phyloP scores from a whole-genome alignment of 2,329 filamentous ascomycete species.

The Penicillium sp. region DNA sequence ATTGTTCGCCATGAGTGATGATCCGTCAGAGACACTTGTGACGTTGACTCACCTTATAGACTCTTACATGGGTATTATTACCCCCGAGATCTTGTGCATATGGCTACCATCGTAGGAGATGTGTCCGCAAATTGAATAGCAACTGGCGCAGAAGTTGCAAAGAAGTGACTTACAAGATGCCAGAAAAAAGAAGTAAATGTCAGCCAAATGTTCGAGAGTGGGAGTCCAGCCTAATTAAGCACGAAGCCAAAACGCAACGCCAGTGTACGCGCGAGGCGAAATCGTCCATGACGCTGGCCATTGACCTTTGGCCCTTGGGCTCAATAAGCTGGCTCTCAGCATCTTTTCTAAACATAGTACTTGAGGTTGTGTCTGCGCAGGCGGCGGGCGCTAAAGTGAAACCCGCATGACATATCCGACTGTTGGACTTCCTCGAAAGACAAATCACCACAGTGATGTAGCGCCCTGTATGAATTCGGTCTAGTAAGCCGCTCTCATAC shows the following conservation, averaged over 20 bases:
- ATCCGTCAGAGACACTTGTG: not conserved
- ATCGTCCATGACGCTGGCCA: constrained; percentile 13
- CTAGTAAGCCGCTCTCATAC: constrained; percentile 18
- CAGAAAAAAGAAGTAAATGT: constrained; percentile 9
- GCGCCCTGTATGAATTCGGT: constrained; percentile 12
- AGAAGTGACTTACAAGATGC: not conserved
- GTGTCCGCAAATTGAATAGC: not conserved
- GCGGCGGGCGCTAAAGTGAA: constrained; percentile 36
- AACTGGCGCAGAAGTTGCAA: not conserved
- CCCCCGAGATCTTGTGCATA: constrained; percentile 23
- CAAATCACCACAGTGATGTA: constrained; percentile 11
- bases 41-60: constrained; percentile 18
- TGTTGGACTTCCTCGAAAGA: not conserved
- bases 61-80: constrained; percentile 23
- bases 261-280: constrained; percentile 17
- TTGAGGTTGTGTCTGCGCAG: constrained; percentile 20
- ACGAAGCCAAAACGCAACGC: constrained; percentile 7
- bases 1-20: constrained; percentile 18
- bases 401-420: constrained; percentile 22
- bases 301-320: not conserved
- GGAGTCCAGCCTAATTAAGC: constrained; percentile 17
- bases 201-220: constrained; percentile 1
- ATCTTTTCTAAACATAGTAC: constrained; percentile 25
- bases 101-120: constrained; percentile 25
- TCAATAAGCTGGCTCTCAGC: constrained; percentile 8